Base-by-base conservation (phyloP, 2,329 filamentous ascomycete species). In the Sodiomyces alkalinus region DNA sequence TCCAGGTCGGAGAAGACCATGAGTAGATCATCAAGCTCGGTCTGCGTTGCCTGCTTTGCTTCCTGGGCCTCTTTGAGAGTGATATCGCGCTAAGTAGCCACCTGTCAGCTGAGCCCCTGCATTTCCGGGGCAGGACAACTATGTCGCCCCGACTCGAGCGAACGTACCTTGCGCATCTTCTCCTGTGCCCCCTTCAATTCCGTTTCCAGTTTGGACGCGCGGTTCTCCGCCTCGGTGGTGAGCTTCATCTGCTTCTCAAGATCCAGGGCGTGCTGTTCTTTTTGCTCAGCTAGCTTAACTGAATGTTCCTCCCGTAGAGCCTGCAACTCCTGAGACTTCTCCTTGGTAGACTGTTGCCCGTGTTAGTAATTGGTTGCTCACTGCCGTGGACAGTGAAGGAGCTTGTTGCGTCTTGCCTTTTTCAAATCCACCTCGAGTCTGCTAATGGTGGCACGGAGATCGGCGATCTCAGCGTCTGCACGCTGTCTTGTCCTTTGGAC, bases 1-100 rank as follows among this genome's bases (percentile, higher is more conserved):
- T 90, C 81, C 12, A 85, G 46, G 45, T 90, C 81, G 10, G 71
- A 74, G 50, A 86, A 82, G 5, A 90, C 75, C 56, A 87, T 79
- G 19, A 90, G 56, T 30, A 87, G 60, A 48, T 90, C 81, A 40
- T 90, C 81, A 25, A 87, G 59, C 49, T 90, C 81, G 3, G 68
- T 63, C 46, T 87, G 80, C 5, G 66, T 64, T 2, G 65, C 55
- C 35, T 71, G 62, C 31, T 68, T 72, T 33, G 77, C 72, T 34
- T 71, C 64, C 39, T 74, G 69, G 36, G 68, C 74, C 37, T 65
- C 54, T 25, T 51, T 44, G 1, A 52, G 29, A 15, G 47, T 40
- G 4, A 40, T 34, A 29, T 55, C 46, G 24, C 43, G 36, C 52
- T 60, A 28, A 6, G 24, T 19, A 15, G 18, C 14, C 10, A 15